Conservation (phyloP, 805 yeast genomes). For the Yarrowia osloensis region DNA sequence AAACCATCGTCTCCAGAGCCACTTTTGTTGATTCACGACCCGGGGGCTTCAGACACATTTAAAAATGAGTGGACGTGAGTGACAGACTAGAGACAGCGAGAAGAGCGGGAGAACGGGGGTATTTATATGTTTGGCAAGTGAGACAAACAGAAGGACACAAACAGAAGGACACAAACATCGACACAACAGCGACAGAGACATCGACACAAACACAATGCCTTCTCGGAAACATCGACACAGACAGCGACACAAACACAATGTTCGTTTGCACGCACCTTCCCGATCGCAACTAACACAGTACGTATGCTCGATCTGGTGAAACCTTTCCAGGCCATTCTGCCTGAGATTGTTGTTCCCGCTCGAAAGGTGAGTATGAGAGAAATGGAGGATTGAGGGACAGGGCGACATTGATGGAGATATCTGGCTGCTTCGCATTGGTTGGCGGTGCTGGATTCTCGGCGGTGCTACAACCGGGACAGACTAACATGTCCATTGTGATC, state of each 20-base stretch:
- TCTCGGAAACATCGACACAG: too few species aligned
- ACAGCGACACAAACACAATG: neutral
- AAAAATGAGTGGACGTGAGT: conserved; percentile 31
- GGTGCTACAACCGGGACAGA: too few species aligned
- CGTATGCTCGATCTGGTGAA: conserved; percentile 77
- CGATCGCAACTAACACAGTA: conserved; percentile 33
- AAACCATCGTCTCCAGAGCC: neutral
- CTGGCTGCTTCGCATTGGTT: too few species aligned
- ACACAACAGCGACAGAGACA: neutral
- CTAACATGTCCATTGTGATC: too few species aligned
- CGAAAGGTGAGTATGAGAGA: conserved; percentile 58
- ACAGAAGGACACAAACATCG: neutral
- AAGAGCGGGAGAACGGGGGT: neutral
- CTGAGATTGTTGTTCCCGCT: conserved; percentile 89
- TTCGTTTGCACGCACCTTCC: too few species aligned
- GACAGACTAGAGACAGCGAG: too few species aligned
- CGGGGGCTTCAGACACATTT: neutral
- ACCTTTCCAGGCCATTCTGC: conserved; percentile 84
- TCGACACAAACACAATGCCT: neutral
- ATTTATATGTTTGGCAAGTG: neutral
- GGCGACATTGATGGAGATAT: neutral
- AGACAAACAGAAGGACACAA: neutral
- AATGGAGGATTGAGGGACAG: neutral
- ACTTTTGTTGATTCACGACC: neutral
- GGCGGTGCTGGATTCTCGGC: too few species aligned